These are phyloP conservation scores for Coemansia sp. DNA, from an alignment of 192 early-diverging fungal genomes.

Conservation along the genomic window DNA sequence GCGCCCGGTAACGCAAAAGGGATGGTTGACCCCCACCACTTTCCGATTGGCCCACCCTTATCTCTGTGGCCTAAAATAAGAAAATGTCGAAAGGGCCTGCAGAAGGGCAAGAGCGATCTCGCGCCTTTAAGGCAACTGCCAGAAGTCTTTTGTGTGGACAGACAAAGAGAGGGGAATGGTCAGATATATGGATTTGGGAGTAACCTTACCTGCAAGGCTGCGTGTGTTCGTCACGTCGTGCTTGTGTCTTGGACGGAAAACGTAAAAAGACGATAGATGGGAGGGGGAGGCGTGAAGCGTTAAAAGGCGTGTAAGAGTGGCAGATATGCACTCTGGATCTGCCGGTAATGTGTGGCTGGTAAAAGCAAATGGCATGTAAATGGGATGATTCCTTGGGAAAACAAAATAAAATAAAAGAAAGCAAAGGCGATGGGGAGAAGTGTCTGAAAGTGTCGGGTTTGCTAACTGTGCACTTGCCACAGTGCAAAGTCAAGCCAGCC, in stretches of 20 bases:
- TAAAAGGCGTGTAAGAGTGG: background rate
- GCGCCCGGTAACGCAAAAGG: background rate
- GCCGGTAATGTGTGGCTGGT: background rate
- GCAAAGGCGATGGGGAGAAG: background rate
- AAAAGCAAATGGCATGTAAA: background rate
- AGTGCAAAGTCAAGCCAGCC: background rate
- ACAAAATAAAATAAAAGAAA: background rate
- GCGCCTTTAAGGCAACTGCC: background rate
- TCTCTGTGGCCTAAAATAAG: background rate
- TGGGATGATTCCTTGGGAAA: background rate
- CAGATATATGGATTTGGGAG: background rate
- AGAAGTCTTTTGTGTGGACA: background rate
- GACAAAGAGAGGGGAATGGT: background rate
- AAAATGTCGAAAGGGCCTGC: background rate
- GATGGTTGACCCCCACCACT: background rate
- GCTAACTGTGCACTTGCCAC: background rate
- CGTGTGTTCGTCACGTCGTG: background rate
- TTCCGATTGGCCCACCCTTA: background rate
- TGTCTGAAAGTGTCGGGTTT: background rate
- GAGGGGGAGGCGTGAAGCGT: background rate
- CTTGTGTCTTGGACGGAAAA: background rate
- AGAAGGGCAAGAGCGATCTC: too few relatives aligned
- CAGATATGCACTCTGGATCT: background rate
- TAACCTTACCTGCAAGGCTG: background rate
- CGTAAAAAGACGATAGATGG: background rate